Percentiles rank a stretch among this genome's conserved stretches.
These are phyloP conservation scores for Lepiota venenata DNA, from an alignment of 768 basidiomycete species.

Conservation along the genomic window DNA sequence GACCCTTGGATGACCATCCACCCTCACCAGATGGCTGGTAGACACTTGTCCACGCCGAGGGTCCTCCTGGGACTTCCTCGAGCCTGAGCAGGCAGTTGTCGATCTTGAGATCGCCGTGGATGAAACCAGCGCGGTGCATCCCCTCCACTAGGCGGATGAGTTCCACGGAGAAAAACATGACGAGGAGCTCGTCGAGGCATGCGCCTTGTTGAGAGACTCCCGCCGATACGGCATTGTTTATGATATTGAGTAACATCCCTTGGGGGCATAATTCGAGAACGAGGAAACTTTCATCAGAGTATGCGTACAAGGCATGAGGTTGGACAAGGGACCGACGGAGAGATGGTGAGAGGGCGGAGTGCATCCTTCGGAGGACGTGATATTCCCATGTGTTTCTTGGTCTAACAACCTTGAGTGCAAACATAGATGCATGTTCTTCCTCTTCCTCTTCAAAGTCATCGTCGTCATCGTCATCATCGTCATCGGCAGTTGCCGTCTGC, in stretches of 20 bases:
- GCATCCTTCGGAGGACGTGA: constrained; percentile 75
- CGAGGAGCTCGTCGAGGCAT: constrained; percentile 88
- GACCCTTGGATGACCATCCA: constrained; percentile 86
- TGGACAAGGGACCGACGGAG: constrained; percentile 68
- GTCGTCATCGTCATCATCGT: constrained; percentile 45
- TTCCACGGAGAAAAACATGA: constrained; percentile 94
- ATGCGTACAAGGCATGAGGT: constrained; percentile 81
- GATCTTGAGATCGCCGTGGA: constrained; percentile 98
- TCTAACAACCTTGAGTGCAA: constrained; percentile 90
- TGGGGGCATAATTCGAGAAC: constrained; percentile 86
- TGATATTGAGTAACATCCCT: constrained; percentile 87
- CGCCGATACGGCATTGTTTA: constrained; percentile 76
- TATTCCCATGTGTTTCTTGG: constrained; percentile 94
- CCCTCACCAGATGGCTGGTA: constrained; percentile 77
- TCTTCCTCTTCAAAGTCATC: constrained; percentile 52
- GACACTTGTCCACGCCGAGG: constrained; percentile 64
- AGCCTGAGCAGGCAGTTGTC: constrained; percentile 97
- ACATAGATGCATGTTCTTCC: constrained; percentile 49
- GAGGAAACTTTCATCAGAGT: constrained; percentile 86
- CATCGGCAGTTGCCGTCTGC: constrained; percentile 39
- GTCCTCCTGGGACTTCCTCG: constrained; percentile 73
- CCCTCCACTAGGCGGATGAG: constrained; percentile 79
- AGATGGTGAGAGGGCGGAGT: constrained; percentile 56
- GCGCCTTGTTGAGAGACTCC: constrained; percentile 80
- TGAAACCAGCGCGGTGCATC: constrained; percentile 79